Evolutionary conservation across 768 basidiomycete genomes (phyloP).

Genomic region (Mycena rebaudengoi): DNA sequence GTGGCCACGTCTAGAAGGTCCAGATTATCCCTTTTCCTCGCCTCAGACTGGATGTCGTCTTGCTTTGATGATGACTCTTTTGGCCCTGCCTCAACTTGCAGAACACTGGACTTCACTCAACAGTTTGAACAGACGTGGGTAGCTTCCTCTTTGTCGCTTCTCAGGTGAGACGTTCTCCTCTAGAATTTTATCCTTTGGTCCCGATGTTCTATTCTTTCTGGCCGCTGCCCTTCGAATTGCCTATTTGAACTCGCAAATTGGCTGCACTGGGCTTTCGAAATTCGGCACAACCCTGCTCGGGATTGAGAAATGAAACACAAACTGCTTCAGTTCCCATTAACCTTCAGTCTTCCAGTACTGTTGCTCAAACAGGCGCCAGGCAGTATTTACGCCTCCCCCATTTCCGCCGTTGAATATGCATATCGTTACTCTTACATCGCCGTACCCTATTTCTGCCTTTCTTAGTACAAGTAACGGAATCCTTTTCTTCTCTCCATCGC

Average conservation of each 20-base stretch:
- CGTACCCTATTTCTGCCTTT: too few relatives aligned
- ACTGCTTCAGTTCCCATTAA: too few relatives aligned
- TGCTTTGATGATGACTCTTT: constrained; percentile 1
- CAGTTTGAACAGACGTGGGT: constrained; percentile 11
- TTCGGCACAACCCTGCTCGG: too few relatives aligned
- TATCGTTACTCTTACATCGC: too few relatives aligned
- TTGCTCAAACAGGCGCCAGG: too few relatives aligned
- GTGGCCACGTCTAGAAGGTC: too few relatives aligned
- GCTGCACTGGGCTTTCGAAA: background rate
- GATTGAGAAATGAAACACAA: too few relatives aligned
- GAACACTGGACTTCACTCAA: constrained; percentile 5
- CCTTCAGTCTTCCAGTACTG: too few relatives aligned
- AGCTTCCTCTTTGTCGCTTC: background rate
- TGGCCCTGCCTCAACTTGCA: constrained; percentile 8
- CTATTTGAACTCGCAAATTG: background rate
- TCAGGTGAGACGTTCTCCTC: background rate
- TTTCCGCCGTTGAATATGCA: too few relatives aligned
- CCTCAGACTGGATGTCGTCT: too few relatives aligned
- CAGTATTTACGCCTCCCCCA: too few relatives aligned
- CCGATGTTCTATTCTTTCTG: background rate
- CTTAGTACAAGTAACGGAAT: constrained; percentile 65
- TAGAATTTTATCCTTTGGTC: constrained; percentile 3
- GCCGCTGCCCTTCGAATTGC: background rate
- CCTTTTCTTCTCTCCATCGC: constrained; percentile 63
- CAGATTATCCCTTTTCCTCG: too few relatives aligned